Base-by-base conservation (phyloP, 495 filamentous ascomycete species). In the Podospora fimiseda region DNA sequence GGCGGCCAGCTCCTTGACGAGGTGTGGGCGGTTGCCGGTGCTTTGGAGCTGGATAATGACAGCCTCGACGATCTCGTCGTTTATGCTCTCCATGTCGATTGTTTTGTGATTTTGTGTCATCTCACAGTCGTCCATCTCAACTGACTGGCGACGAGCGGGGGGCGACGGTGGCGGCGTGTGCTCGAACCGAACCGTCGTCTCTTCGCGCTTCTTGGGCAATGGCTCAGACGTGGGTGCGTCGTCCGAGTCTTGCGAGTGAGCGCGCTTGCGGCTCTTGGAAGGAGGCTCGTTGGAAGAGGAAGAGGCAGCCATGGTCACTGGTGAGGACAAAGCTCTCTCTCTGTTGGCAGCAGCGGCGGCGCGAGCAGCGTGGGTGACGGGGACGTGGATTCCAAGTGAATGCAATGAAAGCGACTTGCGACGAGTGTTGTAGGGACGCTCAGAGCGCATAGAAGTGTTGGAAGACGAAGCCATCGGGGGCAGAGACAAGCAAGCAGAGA, bases 341-440 rank as follows among this genome's bases (percentile, higher is more conserved):
- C 59, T 54, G 48, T 60, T 62, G 41, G 59, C 52, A 24, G 63
- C 53, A 39, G 63, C 52, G 46, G 64, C 68, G 47, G 67, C 74
- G 69, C 89, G 81, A 51, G 84, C 82, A 53, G 84, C 80, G 63
- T 86, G 85, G 30, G 76, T 70, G 23, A 74, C 71, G 44, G 90
- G 93, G 43, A 98, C 73, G 61, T 92, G 89, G 56, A 97, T 95
- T 65, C 93, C 93, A 58, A 97, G 80, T 53, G 89, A 91, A 18
- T 90, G 88, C 58, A 98, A 77, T 24, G 93, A 98, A 63, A 98
- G 72, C 65, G 90, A 95, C 75, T 97, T 98, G 70, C 93, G 85
- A 72, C 93, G 87, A 56, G 93, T 98, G 71, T 98, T 96, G 80
- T 96, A 96, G 57, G 90, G 89, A 90, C 52, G 48, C 22, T 47